These are phyloP conservation scores for Pezicula radicicola DNA, from an alignment of 2,329 filamentous ascomycete species.

Conservation along the genomic window DNA sequence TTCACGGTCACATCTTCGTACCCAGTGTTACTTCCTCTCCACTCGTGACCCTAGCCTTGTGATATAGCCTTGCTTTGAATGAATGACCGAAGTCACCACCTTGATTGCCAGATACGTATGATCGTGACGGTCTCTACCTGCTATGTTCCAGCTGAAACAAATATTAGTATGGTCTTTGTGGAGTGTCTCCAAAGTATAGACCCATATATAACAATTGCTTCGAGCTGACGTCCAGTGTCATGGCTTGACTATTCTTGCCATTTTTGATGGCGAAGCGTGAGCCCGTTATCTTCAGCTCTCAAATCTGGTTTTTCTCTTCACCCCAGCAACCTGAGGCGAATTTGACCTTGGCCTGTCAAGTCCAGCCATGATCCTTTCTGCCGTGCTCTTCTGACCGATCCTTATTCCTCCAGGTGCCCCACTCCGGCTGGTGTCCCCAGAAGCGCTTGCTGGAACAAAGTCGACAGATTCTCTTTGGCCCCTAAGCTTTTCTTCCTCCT, in stretches of 20 bases:
- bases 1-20: neutral
- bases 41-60: slow-evolving; percentile 14
- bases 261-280: neutral
- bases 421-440: slow-evolving; percentile 19
- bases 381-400: slow-evolving; percentile 23
- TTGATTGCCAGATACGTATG: neutral
- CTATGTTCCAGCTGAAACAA: no score
- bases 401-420: slow-evolving; percentile 18
- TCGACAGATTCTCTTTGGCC: slow-evolving; percentile 27
- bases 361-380: slow-evolving; percentile 31
- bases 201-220: no score
- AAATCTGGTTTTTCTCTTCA: slow-evolving; percentile 30
- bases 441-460: slow-evolving; percentile 26
- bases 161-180: no score
- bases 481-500: slow-evolving; percentile 26
- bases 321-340: slow-evolving; percentile 26
- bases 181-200: no score
- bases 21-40: neutral
- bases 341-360: slow-evolving; percentile 27
- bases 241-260: neutral
- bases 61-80: slow-evolving; percentile 4
- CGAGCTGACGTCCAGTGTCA: no score
- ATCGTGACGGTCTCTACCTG: neutral
- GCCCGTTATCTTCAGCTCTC: slow-evolving; percentile 23
- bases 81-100: neutral